These are phyloP conservation scores for Aspergillus sp. DNA, from an alignment of 2,329 filamentous ascomycete genomes.

Conservation along the genomic window DNA sequence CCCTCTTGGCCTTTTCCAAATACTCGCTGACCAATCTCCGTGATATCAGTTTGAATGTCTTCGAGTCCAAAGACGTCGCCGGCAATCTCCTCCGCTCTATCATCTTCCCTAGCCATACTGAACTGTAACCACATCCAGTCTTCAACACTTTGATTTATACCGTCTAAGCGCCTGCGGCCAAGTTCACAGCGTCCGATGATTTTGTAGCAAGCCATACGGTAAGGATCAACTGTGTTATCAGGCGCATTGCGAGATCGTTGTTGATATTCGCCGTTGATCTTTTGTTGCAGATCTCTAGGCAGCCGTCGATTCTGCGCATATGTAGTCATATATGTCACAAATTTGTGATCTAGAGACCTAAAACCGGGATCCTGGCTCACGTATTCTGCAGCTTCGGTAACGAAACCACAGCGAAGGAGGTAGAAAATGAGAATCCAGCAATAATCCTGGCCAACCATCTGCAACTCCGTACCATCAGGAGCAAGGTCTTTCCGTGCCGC, in stretches of 20 bases:
- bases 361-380: conserved; percentile 80
- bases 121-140: conserved; percentile 71
- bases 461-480: conserved; percentile 76
- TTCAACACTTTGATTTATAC: conserved; percentile 61
- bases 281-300: conserved; percentile 75
- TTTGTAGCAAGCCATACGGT: conserved; percentile 97
- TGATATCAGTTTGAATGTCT: conserved; percentile 75
- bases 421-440: conserved; percentile 96
- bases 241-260: conserved; percentile 81
- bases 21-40: conserved; percentile 86
- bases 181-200: conserved; percentile 79
- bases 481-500: conserved; percentile 79
- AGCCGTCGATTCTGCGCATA: conserved; percentile 81
- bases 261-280: conserved; percentile 86
- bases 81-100: conserved; percentile 62
- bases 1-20: conserved; percentile 83
- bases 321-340: conserved; percentile 80
- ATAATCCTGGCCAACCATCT: conserved; percentile 77
- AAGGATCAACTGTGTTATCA: conserved; percentile 87
- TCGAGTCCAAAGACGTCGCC: conserved; percentile 64
- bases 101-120: conserved; percentile 62
- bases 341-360: conserved; percentile 85
- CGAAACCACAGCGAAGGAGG: conserved; percentile 79
- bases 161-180: conserved; percentile 57
- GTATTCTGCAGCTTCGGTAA: conserved; percentile 82